Evolutionary conservation across 2,329 filamentous ascomycete species (phyloP).

Genomic region (Pleomassaria siparia): DNA sequence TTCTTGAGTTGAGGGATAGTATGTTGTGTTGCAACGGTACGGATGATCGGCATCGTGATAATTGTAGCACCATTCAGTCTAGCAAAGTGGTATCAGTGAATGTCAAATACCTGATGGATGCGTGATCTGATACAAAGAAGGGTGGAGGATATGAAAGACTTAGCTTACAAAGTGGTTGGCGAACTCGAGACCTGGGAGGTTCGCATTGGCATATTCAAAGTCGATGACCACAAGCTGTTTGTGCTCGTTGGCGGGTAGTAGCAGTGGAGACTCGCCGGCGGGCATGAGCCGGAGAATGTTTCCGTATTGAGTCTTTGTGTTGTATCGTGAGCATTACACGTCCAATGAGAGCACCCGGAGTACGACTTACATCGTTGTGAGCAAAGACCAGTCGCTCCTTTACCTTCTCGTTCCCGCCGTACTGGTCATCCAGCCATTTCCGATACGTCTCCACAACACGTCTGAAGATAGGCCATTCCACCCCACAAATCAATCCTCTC

Average conservation of each 20-base stretch:
- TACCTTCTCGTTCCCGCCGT: slow-evolving; percentile 67
- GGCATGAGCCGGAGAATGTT: slow-evolving; percentile 85
- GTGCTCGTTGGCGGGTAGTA: slow-evolving; percentile 88
- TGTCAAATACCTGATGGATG: not conserved
- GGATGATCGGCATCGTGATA: slow-evolving; percentile 75
- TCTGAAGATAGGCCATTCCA: slow-evolving; percentile 78
- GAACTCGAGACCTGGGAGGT: slow-evolving; percentile 84
- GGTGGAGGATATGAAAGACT: slow-evolving; percentile 9
- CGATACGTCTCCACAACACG: slow-evolving; percentile 76
- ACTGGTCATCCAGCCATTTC: slow-evolving; percentile 69
- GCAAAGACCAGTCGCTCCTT: slow-evolving; percentile 83
- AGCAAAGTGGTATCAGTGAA: slow-evolving; percentile 5
- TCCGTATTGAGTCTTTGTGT: slow-evolving; percentile 85
- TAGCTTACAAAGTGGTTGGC: slow-evolving; percentile 84
- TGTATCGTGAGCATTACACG: not conserved
- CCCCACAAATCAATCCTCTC: slow-evolving; percentile 77
- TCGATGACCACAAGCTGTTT: slow-evolving; percentile 97
- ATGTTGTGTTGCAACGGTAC: slow-evolving; percentile 66
- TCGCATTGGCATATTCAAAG: slow-evolving; percentile 94
- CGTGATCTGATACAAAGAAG: not conserved
- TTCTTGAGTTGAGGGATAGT: slow-evolving; percentile 78
- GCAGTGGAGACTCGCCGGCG: slow-evolving; percentile 73
- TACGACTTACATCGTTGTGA: slow-evolving; percentile 83
- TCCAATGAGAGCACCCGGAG: not conserved
- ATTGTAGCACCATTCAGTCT: slow-evolving; percentile 95